These are phyloP conservation scores for Monilinia polystroma DNA, from an alignment of 2,329 filamentous ascomycete genomes.

Conservation along the genomic window DNA sequence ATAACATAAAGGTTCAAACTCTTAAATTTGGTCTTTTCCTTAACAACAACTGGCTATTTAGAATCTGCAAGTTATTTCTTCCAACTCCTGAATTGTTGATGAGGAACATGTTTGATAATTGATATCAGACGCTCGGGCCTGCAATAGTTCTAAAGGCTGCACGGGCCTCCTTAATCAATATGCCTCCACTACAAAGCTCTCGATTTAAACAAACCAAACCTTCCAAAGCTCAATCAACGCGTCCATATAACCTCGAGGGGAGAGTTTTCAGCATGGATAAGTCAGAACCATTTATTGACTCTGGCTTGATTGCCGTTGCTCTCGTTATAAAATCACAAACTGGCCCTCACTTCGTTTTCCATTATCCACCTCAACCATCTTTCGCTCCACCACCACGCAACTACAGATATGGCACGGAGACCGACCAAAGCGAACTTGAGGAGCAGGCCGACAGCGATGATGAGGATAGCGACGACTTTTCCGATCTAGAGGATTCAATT, in stretches of 20 bases:
- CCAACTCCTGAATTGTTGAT: too few relatives aligned
- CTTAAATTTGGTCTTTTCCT: too few relatives aligned
- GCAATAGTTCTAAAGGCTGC: background rate
- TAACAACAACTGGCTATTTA: too few relatives aligned
- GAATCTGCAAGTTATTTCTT: too few relatives aligned
- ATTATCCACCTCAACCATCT: slow-evolving; percentile 68
- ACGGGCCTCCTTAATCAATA: slow-evolving; percentile 6
- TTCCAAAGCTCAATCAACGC: slow-evolving; percentile 1
- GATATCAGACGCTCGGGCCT: slow-evolving; percentile 17
- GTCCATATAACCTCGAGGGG: slow-evolving; percentile 3
- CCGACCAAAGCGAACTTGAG: slow-evolving; percentile 35
- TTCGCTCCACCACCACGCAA: slow-evolving; percentile 39
- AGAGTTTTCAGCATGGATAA: slow-evolving; percentile 17
- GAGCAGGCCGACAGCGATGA: slow-evolving; percentile 28
- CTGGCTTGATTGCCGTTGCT: slow-evolving; percentile 47
- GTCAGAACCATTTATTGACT: slow-evolving; percentile 41
- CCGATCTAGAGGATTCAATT: slow-evolving; percentile 50
- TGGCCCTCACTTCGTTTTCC: slow-evolving; percentile 80
- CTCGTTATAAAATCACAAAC: slow-evolving; percentile 59
- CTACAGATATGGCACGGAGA: slow-evolving; percentile 39
- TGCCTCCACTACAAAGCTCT: slow-evolving; percentile 2
- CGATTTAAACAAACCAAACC: background rate
- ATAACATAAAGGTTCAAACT: too few relatives aligned
- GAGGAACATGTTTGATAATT: too few relatives aligned
- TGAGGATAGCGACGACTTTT: slow-evolving; percentile 41